A percentile compares a stretch with the other conserved stretches of the same genome.
phyloP scores from a whole-genome alignment of 2,329 filamentous ascomycete species.

The Tolypocladium inflatum region DNA sequence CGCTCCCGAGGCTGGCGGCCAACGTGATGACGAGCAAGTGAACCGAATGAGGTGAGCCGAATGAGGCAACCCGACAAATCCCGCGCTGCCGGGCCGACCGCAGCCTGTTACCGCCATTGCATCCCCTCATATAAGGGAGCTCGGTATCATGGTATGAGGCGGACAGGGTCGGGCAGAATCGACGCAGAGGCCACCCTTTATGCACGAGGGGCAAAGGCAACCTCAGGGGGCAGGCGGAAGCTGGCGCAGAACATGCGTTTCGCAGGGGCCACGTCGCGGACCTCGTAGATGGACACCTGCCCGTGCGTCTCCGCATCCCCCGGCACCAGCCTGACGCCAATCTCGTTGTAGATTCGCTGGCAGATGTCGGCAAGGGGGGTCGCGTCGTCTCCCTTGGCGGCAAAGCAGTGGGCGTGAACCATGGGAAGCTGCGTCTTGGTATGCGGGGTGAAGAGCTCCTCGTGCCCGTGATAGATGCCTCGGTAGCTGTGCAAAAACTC shows the following conservation, averaged over 20 bases:
- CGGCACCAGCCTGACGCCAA: conserved; percentile 29
- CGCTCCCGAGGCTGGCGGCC: not conserved
- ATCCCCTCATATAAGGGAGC: not conserved
- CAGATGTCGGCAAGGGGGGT: conserved; percentile 44
- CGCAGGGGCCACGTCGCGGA: conserved; percentile 81
- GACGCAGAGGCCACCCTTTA: not conserved
- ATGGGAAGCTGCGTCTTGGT: conserved; percentile 59
- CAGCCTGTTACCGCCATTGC: not conserved
- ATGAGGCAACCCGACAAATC: not conserved
- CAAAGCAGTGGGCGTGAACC: conserved; percentile 93
- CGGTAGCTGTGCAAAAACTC: conserved; percentile 61
- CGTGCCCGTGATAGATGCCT: conserved; percentile 68
- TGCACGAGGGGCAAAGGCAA: conserved; percentile 57
- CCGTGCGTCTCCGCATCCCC: conserved; percentile 37
- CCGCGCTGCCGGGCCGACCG: not conserved
- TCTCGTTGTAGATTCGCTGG: conserved; percentile 28
- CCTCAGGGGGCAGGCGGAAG: conserved; percentile 73
- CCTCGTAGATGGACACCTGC: conserved; percentile 52
- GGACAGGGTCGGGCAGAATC: not conserved
- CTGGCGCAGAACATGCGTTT: conserved; percentile 97
- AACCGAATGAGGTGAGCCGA: not conserved
- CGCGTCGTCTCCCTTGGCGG: conserved; percentile 69
- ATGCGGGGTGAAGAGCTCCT: conserved; percentile 53
- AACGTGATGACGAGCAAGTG: not conserved
- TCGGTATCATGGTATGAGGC: not conserved